Percentiles rank a stretch among this genome's conserved stretches.
phyloP scores from a whole-genome alignment of 306 rosid species.

The Cicer bijugum region DNA sequence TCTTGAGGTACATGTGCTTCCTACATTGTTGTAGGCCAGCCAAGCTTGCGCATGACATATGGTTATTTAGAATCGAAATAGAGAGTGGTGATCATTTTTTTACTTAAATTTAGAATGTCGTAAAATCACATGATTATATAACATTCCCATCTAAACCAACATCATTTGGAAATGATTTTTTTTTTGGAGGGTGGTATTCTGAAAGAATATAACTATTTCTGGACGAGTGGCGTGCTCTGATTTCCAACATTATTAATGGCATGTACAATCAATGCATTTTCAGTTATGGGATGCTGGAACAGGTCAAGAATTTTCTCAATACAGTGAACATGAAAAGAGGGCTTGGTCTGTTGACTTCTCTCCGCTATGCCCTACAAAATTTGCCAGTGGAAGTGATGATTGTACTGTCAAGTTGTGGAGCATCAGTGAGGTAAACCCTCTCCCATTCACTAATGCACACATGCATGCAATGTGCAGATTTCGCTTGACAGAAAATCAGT shows the following conservation, averaged over 20 bases:
- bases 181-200: neutral
- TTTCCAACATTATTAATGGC: slow-evolving; percentile 36
- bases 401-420: slow-evolving; percentile 88
- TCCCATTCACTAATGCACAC: slow-evolving; percentile 39
- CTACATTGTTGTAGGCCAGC: slow-evolving; percentile 12
- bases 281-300: slow-evolving; percentile 96
- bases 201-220: slow-evolving; percentile 24
- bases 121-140: slow-evolving; percentile 10
- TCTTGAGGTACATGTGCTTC: slow-evolving; percentile 12
- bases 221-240: slow-evolving; percentile 8
- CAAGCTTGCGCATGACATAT: slow-evolving; percentile 1
- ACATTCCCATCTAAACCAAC: neutral
- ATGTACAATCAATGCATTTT: slow-evolving; percentile 47
- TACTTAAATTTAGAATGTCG: slow-evolving; percentile 23
- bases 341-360: slow-evolving; percentile 99
- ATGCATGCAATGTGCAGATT: slow-evolving; percentile 32
- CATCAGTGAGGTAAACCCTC: slow-evolving; percentile 73
- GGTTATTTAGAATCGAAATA: slow-evolving; percentile 36
- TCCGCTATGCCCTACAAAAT: slow-evolving; percentile 77
- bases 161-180: neutral
- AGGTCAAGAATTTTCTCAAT: slow-evolving; percentile 78
- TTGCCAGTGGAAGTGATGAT: slow-evolving; percentile 97
- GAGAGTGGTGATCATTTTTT: slow-evolving; percentile 24
- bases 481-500: slow-evolving; percentile 15
- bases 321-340: slow-evolving; percentile 76